Evolutionary conservation across 2,329 filamentous ascomycete genomes (phyloP).

Genomic region (Trichoderma gracile): DNA sequence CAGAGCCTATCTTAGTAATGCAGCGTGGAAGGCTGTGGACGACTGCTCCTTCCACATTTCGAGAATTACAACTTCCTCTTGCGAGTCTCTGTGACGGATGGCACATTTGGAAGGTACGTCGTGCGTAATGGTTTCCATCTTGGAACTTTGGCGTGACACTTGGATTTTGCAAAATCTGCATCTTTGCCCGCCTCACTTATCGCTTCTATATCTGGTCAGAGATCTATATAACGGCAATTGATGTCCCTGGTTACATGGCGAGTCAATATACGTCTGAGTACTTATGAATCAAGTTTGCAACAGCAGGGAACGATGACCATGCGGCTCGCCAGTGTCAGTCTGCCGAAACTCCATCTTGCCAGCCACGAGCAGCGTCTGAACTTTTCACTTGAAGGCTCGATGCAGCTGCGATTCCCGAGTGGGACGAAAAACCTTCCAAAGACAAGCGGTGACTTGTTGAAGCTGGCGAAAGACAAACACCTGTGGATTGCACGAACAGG

Average conservation of each 20-base stretch:
- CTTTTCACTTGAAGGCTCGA: slow-evolving; percentile 32
- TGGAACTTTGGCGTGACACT: too few species aligned
- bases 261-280: too few species aligned
- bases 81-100: not conserved
- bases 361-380: slow-evolving; percentile 31
- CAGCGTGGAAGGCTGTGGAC: slow-evolving; percentile 8
- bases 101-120: too few species aligned
- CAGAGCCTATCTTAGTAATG: slow-evolving; percentile 21
- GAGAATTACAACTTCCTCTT: not conserved
- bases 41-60: slow-evolving; percentile 1
- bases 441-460: slow-evolving; percentile 32
- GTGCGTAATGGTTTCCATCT: too few species aligned
- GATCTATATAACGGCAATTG: too few species aligned
- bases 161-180: not conserved
- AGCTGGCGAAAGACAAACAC: slow-evolving; percentile 29
- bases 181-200: not conserved
- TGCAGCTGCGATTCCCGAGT: slow-evolving; percentile 34
- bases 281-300: too few species aligned
- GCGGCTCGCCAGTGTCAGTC: slow-evolving; percentile 27
- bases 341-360: slow-evolving; percentile 34
- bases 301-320: slow-evolving; percentile 1
- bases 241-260: too few species aligned
- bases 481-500: slow-evolving; percentile 40
- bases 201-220: not conserved
- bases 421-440: slow-evolving; percentile 17